Conservation (phyloP, 768 basidiomycete genomes). For the Hericium rajendrae region DNA sequence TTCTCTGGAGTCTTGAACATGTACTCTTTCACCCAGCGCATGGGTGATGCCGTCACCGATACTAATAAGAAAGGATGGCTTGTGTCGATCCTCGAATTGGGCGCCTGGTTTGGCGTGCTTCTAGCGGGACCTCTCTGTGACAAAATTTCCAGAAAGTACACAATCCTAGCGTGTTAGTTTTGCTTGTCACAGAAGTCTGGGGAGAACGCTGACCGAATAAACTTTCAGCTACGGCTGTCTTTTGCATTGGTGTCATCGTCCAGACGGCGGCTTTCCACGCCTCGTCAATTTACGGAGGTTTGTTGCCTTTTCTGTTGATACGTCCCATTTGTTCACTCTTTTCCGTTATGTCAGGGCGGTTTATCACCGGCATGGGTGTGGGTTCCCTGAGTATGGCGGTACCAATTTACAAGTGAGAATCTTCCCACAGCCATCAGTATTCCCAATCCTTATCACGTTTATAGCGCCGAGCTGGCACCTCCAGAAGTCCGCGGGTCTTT, state of each 20-base stretch:
- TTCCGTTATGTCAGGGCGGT: constrained; percentile 32
- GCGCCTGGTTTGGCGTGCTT: constrained; percentile 71
- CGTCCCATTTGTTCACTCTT: not conserved
- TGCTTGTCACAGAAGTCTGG: not conserved
- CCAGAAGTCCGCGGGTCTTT: constrained; percentile 76
- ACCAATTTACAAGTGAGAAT: constrained; percentile 55
- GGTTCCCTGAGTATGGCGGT: constrained; percentile 80
- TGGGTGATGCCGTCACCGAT: constrained; percentile 45
- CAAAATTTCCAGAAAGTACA: constrained; percentile 63
- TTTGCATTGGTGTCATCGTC: constrained; percentile 56
- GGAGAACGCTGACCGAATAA: not conserved
- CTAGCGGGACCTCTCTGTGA: constrained; percentile 67
- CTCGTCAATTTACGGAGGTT: constrained; percentile 54
- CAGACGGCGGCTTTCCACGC: constrained; percentile 51
- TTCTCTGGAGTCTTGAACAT: constrained; percentile 66
- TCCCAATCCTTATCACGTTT: not conserved
- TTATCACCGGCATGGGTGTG: constrained; percentile 72
- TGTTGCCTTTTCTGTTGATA: constrained; percentile 10
- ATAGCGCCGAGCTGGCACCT: constrained; percentile 50
- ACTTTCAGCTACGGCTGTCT: constrained; percentile 16
- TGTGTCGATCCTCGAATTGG: constrained; percentile 64
- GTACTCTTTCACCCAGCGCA: constrained; percentile 41
- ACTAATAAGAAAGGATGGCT: constrained; percentile 58
- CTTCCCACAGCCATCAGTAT: not conserved
- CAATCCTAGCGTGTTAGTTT: constrained; percentile 45